Conservation (phyloP, 1,139 yeast genomes). For the Eremothecium coryli region DNA sequence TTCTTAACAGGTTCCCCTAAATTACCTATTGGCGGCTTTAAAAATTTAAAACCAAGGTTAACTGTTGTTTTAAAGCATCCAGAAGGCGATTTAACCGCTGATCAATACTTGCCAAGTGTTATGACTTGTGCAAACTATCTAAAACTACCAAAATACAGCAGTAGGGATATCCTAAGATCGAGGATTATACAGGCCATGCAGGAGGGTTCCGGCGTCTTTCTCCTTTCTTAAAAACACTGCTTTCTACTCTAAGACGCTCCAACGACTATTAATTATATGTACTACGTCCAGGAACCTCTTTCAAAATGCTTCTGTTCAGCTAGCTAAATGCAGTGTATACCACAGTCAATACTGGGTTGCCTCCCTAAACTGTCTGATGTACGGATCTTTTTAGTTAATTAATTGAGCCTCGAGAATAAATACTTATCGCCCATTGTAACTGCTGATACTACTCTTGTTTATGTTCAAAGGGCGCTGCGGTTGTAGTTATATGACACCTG, state of each 20-base stretch:
- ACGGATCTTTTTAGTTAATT: too few relatives aligned
- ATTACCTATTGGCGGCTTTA: conserved; percentile 90
- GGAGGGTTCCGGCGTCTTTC: conserved; percentile 87
- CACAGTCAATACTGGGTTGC: too few relatives aligned
- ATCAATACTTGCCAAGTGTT: conserved; percentile 87
- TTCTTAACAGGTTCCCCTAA: conserved; percentile 92
- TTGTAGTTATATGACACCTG: too few relatives aligned
- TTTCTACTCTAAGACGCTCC: neutral
- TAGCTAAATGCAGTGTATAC: too few relatives aligned
- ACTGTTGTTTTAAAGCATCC: conserved; percentile 80
- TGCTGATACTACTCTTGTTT: too few relatives aligned
- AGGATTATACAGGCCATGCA: conserved; percentile 60
- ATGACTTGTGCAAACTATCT: conserved; percentile 97
- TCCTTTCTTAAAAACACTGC: conserved; percentile 52
- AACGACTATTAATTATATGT: too few relatives aligned
- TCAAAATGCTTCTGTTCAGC: too few relatives aligned
- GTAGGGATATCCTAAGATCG: conserved; percentile 47
- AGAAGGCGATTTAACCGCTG: conserved; percentile 59
- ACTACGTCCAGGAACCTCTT: too few relatives aligned
- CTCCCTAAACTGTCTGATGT: too few relatives aligned
- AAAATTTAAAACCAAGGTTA: conserved; percentile 67
- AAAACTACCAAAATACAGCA: conserved; percentile 75
- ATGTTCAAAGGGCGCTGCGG: too few relatives aligned
- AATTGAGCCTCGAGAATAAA: too few relatives aligned
- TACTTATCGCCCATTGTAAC: too few relatives aligned